These are phyloP conservation scores for Raffaelea arxii DNA, from an alignment of 2,329 filamentous ascomycete species.

Conservation along the genomic window DNA sequence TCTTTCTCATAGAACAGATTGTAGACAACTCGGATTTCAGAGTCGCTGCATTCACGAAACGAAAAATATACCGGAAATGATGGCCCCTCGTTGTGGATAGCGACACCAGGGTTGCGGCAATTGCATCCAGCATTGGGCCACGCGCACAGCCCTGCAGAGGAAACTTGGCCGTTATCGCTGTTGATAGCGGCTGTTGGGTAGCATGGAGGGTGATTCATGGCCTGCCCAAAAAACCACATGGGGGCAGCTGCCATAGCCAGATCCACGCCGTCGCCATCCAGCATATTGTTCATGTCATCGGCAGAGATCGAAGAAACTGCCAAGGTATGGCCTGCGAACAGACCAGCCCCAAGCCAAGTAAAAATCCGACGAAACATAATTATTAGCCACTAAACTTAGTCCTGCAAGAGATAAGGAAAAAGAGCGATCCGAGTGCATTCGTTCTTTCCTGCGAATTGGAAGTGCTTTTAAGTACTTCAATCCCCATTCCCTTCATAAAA, in stretches of 20 bases:
- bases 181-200: slow-evolving; percentile 41
- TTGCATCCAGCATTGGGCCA: slow-evolving; percentile 30
- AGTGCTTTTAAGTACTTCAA: too few relatives aligned
- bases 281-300: slow-evolving; percentile 17
- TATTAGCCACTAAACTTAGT: too few relatives aligned
- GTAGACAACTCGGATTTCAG: slow-evolving; percentile 28
- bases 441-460: too few relatives aligned
- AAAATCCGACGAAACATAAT: too few relatives aligned
- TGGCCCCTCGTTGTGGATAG: slow-evolving; percentile 22
- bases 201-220: slow-evolving; percentile 25
- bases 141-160: slow-evolving; percentile 24
- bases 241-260: slow-evolving; percentile 20
- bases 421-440: too few relatives aligned
- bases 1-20: slow-evolving; percentile 35
- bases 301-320: slow-evolving; percentile 19
- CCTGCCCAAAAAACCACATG: slow-evolving; percentile 25
- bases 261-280: slow-evolving; percentile 17
- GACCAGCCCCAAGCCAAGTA: too few relatives aligned
- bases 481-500: too few relatives aligned
- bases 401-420: too few relatives aligned
- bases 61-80: slow-evolving; percentile 31
- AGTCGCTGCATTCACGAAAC: slow-evolving; percentile 24
- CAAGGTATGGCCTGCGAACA: neutral
- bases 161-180: slow-evolving; percentile 33
- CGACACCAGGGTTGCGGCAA: slow-evolving; percentile 27